A percentile compares a stretch with the other conserved stretches of the same genome.
phyloP scores from a whole-genome alignment of 2,329 filamentous ascomycete species.

The Pseudodiploospora longispora region DNA sequence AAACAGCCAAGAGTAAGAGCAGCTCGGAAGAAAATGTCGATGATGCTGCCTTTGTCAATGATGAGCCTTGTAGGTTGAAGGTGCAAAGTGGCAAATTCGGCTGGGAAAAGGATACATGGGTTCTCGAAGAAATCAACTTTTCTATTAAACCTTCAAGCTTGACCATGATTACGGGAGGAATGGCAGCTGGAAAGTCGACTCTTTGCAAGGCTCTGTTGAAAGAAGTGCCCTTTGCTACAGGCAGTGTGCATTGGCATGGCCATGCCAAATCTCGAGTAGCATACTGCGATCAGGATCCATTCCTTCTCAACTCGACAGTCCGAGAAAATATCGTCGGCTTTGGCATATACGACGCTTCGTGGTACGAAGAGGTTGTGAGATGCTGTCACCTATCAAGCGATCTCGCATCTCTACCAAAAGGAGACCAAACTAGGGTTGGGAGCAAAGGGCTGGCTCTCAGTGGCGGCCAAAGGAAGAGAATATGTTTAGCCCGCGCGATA shows the following conservation, averaged over 20 bases:
- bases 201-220: slow-evolving; percentile 8
- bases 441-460: slow-evolving; percentile 34
- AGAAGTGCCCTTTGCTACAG: slow-evolving; percentile 1
- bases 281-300: slow-evolving; percentile 9
- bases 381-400: slow-evolving; percentile 29
- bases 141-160: slow-evolving; percentile 4
- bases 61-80: no score
- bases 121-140: slow-evolving; percentile 8
- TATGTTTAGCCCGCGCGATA: slow-evolving; percentile 38
- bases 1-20: no score
- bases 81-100: neutral
- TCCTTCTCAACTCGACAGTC: slow-evolving; percentile 9
- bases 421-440: slow-evolving; percentile 30
- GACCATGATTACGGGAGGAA: slow-evolving; percentile 7
- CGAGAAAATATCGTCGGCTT: slow-evolving; percentile 8
- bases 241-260: neutral
- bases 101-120: neutral
- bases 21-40: no score
- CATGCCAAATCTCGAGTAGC: slow-evolving; percentile 5
- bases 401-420: slow-evolving; percentile 20
- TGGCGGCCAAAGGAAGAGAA: slow-evolving; percentile 35
- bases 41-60: no score
- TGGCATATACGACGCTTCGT: slow-evolving; percentile 15
- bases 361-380: slow-evolving; percentile 21
- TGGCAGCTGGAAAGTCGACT: slow-evolving; percentile 8